Base-by-base conservation (phyloP, 2,329 filamentous ascomycete genomes). In the Stachybotrys elegans region DNA sequence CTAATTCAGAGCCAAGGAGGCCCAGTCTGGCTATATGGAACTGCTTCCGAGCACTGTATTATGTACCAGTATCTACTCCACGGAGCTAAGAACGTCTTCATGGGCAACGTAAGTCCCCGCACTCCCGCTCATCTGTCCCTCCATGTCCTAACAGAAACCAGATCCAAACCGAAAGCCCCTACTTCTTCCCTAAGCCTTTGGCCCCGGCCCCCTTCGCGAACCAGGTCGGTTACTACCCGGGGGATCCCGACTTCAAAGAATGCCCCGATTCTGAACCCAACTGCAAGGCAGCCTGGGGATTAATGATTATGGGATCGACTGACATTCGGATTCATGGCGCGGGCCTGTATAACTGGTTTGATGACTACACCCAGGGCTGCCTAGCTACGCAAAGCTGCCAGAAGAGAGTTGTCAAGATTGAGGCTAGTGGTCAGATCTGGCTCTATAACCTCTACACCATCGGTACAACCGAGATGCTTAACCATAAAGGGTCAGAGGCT, bases 51-150 rank as follows among this genome's bases (percentile, higher is more conserved):
- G 68, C 81, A 84, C 66, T 78, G 60, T 45, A 76, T 82, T 32
- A 67, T 84, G 21, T 89, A 87, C 71, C 92, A 96, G 72, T 95
- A 95, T 71, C 86, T 95, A 66, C 71, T 96, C 57, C 71, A 77
- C 59, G 83, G 84, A 49, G 87, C 90, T 2, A 74, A 81, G 57
- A 85, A 91, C 58, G 75, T 95, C 50, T 95, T 86, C 71, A 84
- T 94, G 76, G 83, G n/a, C n/a, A n/a, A n/a, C n/a, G n/a, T n/a
- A n/a, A n/a, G n/a, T n/a, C n/a, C n/a, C n/a, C n/a, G n/a, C n/a
- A n/a, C n/a, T n/a, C n/a, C n/a, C n/a, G n/a, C n/a, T n/a, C n/a
- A n/a, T n/a, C n/a, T n/a, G n/a, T n/a, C n/a, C n/a, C n/a, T n/a
- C n/a, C n/a, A n/a, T n/a, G n/a, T n/a, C n/a, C n/a, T n/a, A n/a